Evolutionary conservation across 371 early-diverging fungal species (phyloP).

Genomic region (Quaeritorhiza haematococci): DNA sequence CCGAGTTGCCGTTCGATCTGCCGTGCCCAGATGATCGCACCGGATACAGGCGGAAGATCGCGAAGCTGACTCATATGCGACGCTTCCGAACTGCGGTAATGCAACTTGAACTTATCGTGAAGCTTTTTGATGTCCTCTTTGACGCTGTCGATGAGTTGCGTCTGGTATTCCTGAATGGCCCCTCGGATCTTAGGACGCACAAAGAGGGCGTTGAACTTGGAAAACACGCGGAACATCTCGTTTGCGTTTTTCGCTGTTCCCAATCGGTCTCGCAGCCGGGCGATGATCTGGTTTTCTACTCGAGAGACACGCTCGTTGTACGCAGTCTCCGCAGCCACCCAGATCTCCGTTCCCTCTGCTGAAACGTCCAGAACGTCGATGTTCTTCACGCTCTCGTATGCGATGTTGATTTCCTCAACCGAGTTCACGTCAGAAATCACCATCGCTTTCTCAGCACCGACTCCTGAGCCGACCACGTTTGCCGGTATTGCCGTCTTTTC

Average conservation of each 20-base stretch:
- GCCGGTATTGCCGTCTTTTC: conserved; percentile 17
- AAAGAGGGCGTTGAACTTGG: conserved; percentile 97
- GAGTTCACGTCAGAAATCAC: conserved; percentile 60
- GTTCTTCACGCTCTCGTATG: conserved; percentile 88
- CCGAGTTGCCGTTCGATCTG: conserved; percentile 96
- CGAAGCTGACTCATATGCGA: conserved; percentile 84
- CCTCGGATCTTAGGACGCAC: conserved; percentile 98
- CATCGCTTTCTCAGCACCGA: background rate
- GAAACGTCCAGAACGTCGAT: conserved; percentile 94
- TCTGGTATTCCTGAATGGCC: conserved; percentile 98
- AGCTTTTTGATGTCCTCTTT: conserved; percentile 93
- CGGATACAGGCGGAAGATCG: conserved; percentile 90
- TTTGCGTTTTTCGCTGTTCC: conserved; percentile 93
- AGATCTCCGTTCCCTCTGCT: conserved; percentile 87
- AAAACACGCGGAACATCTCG: conserved; percentile 98
- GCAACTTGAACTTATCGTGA: conserved; percentile 92
- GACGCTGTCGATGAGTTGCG: conserved; percentile 92
- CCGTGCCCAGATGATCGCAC: conserved; percentile 95
- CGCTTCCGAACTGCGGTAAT: conserved; percentile 86
- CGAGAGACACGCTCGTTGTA: conserved; percentile 94
- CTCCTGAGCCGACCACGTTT: conserved; percentile 5
- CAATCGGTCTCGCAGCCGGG: conserved; percentile 85
- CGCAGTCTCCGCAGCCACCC: conserved; percentile 84
- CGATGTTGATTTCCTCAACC: conserved; percentile 83
- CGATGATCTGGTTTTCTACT: conserved; percentile 96